Evolutionary conservation across 495 filamentous ascomycete genomes (phyloP).

Genomic region (Cercophora sp.): DNA sequence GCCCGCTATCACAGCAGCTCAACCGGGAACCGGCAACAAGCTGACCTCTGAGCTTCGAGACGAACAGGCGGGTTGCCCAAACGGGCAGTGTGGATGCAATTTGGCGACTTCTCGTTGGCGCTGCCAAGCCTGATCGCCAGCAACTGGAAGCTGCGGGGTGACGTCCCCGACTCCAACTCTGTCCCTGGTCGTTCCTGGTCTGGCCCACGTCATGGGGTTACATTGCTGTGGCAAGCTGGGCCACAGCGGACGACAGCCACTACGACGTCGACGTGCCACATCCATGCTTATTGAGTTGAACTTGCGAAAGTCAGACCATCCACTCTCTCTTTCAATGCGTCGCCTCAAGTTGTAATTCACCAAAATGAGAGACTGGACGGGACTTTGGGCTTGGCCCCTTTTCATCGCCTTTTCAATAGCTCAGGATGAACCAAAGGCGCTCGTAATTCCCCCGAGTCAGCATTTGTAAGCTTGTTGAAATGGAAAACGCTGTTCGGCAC

Average conservation of each 20-base stretch:
- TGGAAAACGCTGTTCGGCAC: not conserved
- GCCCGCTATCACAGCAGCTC: no score
- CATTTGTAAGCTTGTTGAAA: slow-evolving; percentile 11
- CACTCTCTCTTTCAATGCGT: no score
- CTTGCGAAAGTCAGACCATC: no score
- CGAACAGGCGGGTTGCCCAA: no score
- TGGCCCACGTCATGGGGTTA: slow-evolving; percentile 2
- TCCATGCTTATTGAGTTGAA: not conserved
- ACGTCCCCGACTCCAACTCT: slow-evolving; percentile 1
- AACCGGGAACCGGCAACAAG: no score
- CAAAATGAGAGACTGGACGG: not conserved
- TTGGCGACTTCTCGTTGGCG: no score
- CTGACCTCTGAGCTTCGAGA: no score
- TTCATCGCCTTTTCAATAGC: not conserved
- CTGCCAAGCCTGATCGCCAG: not conserved
- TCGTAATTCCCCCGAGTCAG: slow-evolving; percentile 31
- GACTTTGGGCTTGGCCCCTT: not conserved
- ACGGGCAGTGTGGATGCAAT: no score
- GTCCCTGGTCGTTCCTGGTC: not conserved
- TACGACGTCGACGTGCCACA: not conserved
- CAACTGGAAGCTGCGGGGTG: slow-evolving; percentile 6
- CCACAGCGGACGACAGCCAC: no score
- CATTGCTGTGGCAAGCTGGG: slow-evolving; percentile 1
- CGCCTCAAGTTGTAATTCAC: no score
- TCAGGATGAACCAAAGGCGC: slow-evolving; percentile 19